Evolutionary conservation across 768 basidiomycete species (phyloP), one percentile per base, ranked within the genome.

Genomic region (Suillus cothurnatus): DNA sequence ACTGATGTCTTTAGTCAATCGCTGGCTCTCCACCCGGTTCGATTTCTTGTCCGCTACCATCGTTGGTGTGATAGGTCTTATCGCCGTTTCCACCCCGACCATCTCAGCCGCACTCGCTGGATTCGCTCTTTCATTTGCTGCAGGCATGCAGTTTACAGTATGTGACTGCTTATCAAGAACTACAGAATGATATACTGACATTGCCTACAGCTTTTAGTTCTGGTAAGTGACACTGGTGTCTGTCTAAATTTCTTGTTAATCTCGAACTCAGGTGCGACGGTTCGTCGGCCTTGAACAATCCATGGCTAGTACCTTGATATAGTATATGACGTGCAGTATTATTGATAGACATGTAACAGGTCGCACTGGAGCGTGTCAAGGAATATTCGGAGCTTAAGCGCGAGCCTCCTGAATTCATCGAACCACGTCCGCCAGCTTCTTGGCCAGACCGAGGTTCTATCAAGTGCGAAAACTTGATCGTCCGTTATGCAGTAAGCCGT

Each of bases 241-340:
- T 53, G 28, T 58, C n/a, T 36, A 56, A 43, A 58, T 49, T 41
- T 62, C 47, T 23, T 58, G 34, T 61, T 61, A 28, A 64, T 23
- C 64, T 66, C 39, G 19, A 31, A 63, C 26, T 52, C 65, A 84
- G 81, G 88, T 94, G 57, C 85, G 92, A 60, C 85, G 93, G 53
- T 94, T 94, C 67, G 94, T 96, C 34, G 87, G 91, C 23, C 80
- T 97, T 23, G 94, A 97, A 72, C 95, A 97, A 76, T 91, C 91
- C 15, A 95, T 97, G 94, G 95, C 93, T 64, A 62, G 75, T 32
- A 19, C n/a, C 45, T 19, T 28, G 26, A 8, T 36, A 28, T 23
- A 41, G 45, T 23, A 45, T n/a, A 17, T 1, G 14, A 61, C 47
- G 28, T 21, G 12, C 6, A 3, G 34, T 23, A 43, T 52, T 38